A percentile compares a stretch with the other conserved stretches of the same genome.
Conservation (phyloP, 371 early-diverging fungal genomes). For the Catenaria anguillulae region DNA sequence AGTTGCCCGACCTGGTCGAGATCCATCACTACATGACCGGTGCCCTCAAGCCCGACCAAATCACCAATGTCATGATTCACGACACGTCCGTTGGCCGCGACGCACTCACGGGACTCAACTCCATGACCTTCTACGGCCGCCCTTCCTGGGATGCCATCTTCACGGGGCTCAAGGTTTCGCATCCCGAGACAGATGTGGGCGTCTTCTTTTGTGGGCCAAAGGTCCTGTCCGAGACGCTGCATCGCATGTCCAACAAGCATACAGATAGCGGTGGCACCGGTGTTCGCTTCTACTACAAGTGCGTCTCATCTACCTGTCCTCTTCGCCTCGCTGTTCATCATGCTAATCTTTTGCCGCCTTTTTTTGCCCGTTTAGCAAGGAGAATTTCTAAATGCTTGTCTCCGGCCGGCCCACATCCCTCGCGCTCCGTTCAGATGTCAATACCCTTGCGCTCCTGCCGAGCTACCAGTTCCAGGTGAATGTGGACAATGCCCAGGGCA, state of each 20-base stretch:
- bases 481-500: too few species aligned
- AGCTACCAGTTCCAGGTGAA: too few species aligned
- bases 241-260: conserved; percentile 43
- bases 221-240: conserved; percentile 28
- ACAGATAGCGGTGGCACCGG: conserved; percentile 26
- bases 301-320: too few species aligned
- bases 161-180: conserved; percentile 16
- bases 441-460: too few species aligned
- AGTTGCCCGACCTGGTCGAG: conserved; percentile 26
- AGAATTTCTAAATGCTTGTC: too few species aligned
- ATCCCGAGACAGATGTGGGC: conserved; percentile 30
- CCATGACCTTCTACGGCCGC: conserved; percentile 30
- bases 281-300: conserved; percentile 16
- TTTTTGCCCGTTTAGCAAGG: too few species aligned
- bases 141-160: conserved; percentile 38
- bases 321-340: too few species aligned
- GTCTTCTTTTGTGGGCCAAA: conserved; percentile 44
- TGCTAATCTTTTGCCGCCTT: too few species aligned
- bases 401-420: too few species aligned
- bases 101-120: conserved; percentile 30
- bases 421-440: too few species aligned
- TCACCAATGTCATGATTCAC: conserved; percentile 16
- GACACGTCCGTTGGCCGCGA: conserved; percentile 11
- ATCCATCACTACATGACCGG: conserved; percentile 36
- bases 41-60: conserved; percentile 25